These are phyloP conservation scores for Microdochium paspali DNA, from an alignment of 2,329 filamentous ascomycete genomes.

Conservation along the genomic window DNA sequence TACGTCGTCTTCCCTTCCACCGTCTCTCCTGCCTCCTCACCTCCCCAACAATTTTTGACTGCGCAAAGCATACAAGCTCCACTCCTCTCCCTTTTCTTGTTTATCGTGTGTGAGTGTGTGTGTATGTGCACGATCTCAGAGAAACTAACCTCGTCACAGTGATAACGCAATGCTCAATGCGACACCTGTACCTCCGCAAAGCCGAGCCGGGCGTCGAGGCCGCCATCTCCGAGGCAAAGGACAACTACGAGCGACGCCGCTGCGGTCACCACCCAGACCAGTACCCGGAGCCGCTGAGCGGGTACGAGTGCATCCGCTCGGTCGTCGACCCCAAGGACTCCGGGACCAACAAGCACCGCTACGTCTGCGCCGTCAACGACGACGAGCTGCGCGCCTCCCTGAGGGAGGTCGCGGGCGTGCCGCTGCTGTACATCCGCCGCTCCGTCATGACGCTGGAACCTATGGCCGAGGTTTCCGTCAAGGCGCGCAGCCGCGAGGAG, in stretches of 20 bases:
- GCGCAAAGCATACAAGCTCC: too few relatives aligned
- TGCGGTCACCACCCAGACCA: constrained; percentile 70
- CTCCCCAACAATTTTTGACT: too few relatives aligned
- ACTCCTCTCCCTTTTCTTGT: background rate
- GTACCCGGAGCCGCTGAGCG: constrained; percentile 59
- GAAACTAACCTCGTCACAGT: constrained; percentile 33
- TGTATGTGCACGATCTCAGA: background rate
- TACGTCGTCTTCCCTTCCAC: constrained; percentile 27
- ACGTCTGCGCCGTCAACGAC: constrained; percentile 69
- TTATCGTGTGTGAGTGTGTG: constrained; percentile 1
- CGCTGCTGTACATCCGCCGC: constrained; percentile 68
- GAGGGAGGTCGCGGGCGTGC: constrained; percentile 61
- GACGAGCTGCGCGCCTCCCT: constrained; percentile 52
- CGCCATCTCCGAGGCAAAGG: constrained; percentile 69
- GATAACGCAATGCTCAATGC: constrained; percentile 75
- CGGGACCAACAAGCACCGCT: constrained; percentile 67
- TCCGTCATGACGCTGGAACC: constrained; percentile 74
- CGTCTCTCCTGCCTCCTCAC: background rate
- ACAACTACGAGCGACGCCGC: constrained; percentile 58
- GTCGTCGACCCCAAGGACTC: constrained; percentile 72
- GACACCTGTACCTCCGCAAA: constrained; percentile 62
- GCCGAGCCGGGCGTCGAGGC: constrained; percentile 39
- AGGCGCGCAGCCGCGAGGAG: constrained; percentile 59
- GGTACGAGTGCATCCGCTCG: constrained; percentile 59
- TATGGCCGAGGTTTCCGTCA: constrained; percentile 59